A percentile compares a stretch with the other conserved stretches of the same genome.
Conservation (phyloP, 768 basidiomycete genomes). For the Kwoniella heveanensis region DNA sequence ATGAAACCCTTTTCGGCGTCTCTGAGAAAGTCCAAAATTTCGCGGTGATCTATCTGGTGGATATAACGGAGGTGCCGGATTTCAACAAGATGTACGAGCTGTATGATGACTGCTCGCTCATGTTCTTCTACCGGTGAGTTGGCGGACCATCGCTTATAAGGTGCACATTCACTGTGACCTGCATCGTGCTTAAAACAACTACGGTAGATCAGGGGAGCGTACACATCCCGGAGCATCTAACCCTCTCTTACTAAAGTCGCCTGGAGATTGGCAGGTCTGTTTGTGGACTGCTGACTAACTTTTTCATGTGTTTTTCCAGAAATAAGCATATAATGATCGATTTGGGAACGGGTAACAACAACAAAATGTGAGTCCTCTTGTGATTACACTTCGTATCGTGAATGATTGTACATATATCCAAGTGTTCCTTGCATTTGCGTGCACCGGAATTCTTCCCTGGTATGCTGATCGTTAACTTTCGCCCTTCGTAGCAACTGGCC, state of each 20-base stretch:
- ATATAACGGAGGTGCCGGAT: slow-evolving; percentile 95
- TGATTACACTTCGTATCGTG: no score
- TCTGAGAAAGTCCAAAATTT: slow-evolving; percentile 98
- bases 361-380: slow-evolving; percentile 91
- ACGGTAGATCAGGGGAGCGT: no score
- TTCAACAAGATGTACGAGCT: slow-evolving; percentile 99
- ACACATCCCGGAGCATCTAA: not conserved
- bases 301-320: slow-evolving; percentile 60
- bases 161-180: no score
- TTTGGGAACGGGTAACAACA: slow-evolving; percentile 98
- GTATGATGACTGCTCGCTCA: slow-evolving; percentile 92
- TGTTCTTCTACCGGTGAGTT: slow-evolving; percentile 94
- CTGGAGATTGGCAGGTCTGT: no score
- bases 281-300: slow-evolving; percentile 23
- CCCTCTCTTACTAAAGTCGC: no score
- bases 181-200: not conserved
- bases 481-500: slow-evolving; percentile 80
- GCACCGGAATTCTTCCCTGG: no score
- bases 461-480: slow-evolving; percentile 8
- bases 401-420: no score
- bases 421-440: no score
- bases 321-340: slow-evolving; percentile 99
- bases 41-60: slow-evolving; percentile 91
- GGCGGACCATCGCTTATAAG: not conserved
- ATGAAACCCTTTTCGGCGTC: slow-evolving; percentile 88